phyloP scores from a whole-genome alignment of 2,329 filamentous ascomycete genomes.

The Macrophomina pseudophaseolina region DNA sequence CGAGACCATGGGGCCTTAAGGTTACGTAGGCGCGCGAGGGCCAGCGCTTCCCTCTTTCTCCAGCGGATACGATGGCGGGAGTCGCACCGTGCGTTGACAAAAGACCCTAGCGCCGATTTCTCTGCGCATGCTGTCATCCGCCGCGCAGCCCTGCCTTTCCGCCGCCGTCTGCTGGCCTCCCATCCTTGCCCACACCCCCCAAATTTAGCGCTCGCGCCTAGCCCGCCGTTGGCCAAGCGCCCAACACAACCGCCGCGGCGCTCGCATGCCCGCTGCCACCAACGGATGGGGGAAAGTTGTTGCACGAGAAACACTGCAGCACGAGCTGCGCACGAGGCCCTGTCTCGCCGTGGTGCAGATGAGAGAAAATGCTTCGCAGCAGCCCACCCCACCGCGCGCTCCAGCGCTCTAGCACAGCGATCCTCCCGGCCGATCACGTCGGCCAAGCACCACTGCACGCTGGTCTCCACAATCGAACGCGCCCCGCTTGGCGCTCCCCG shows the following conservation, averaged over 20 bases:
- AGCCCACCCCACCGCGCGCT: too few relatives aligned
- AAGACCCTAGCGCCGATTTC: slow-evolving; percentile 19
- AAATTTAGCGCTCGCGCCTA: slow-evolving; percentile 16
- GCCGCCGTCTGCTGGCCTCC: neutral
- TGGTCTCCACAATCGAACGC: slow-evolving; percentile 19
- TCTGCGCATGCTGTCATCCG: slow-evolving; percentile 15
- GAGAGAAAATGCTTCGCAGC: neutral
- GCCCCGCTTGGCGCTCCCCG: slow-evolving; percentile 9
- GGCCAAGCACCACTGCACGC: slow-evolving; percentile 10
- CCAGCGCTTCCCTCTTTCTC: slow-evolving; percentile 6
- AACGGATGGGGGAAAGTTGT: too few relatives aligned
- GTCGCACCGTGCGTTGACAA: slow-evolving; percentile 16
- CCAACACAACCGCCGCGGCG: neutral
- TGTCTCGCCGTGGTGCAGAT: neutral
- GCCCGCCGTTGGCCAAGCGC: slow-evolving; percentile 16
- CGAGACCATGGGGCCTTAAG: slow-evolving; percentile 18
- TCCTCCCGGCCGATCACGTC: slow-evolving; percentile 22
- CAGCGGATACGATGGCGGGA: slow-evolving; percentile 16
- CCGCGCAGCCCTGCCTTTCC: slow-evolving; percentile 5
- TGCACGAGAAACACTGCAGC: too few relatives aligned
- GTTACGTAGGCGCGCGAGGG: slow-evolving; percentile 22
- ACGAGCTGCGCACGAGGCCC: neutral
- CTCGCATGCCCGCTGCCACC: neutral
- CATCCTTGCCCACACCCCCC: neutral
- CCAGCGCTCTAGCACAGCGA: slow-evolving; percentile 2